Evolutionary conservation across 257 asterid species (phyloP), one percentile per base, ranked within the genome.

Genomic region (Forsythia viridissima): DNA sequence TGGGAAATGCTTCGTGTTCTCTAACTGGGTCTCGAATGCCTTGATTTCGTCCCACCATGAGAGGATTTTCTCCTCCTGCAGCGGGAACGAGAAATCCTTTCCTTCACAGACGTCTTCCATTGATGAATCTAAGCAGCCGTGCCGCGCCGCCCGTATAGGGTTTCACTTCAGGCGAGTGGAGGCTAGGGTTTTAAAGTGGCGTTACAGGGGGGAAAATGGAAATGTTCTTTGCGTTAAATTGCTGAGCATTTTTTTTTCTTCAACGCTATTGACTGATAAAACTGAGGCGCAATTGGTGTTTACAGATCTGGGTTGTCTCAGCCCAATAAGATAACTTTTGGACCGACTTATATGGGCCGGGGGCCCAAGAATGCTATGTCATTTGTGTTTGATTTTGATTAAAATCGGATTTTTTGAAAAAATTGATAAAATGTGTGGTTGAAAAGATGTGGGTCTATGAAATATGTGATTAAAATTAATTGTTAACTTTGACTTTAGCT

Each of bases 81-180:
- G 18, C 6, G 99, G 99, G 68, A 96, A 96, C 0, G 96, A 92
- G 87, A 91, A 96, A 66, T 96, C 97, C 38, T 93, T 96, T 63
- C 98, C 98, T 80, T 96, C 99, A 75, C 91, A 89, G 2, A 96
- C 97, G 70, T 93, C 98, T 0, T 96, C 98, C 99, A 96, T 96
- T 40, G 87, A 6, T 70, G 77, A 70, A 36, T 18, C 70, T 48
- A 39, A 43, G 71, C 70, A 82, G 77, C 74, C 84, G 84, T 76
- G 34, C 15, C 8, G 11, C 43, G 57, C 67, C 73, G 74, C 73
- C 72, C 76, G 77, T 21, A 15, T 10, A 30, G 69, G 37, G 8
- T 24, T 30, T 63, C 70, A 30, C 16, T 63, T 30, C 70, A 30
- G 40, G 40, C 15, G 40, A 63, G 59, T 24, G 5, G 81, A 4